phyloP scores from a whole-genome alignment of 2,329 filamentous ascomycete genomes.

The Nakataea oryzae region DNA sequence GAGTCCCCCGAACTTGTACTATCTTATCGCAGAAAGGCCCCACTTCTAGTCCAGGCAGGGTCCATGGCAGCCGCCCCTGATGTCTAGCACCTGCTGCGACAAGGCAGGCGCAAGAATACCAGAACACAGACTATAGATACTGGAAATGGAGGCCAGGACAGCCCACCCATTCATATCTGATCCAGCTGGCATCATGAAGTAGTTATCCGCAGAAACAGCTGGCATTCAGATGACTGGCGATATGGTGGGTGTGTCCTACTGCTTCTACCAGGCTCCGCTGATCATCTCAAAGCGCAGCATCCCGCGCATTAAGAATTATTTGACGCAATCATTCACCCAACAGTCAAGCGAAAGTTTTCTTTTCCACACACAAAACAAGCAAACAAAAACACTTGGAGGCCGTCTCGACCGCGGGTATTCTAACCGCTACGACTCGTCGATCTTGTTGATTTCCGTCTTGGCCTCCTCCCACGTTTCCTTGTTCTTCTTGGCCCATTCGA shows the following conservation, averaged over 20 bases:
- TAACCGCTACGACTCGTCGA: constrained; percentile 45
- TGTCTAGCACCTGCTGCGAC: too few relatives aligned
- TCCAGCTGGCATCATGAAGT: too few relatives aligned
- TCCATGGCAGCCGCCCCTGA: too few relatives aligned
- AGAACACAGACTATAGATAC: too few relatives aligned
- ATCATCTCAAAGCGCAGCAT: neutral
- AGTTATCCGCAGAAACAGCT: neutral
- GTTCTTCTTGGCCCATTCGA: constrained; percentile 89
- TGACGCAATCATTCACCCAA: neutral
- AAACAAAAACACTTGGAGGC: neutral
- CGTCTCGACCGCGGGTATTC: neutral
- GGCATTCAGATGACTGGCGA: neutral
- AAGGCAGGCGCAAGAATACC: too few relatives aligned
- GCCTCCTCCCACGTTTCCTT: constrained; percentile 91
- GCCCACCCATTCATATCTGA: neutral
- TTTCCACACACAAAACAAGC: neutral
- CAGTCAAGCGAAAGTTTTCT: neutral
- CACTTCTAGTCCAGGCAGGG: too few relatives aligned
- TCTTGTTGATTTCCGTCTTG: constrained; percentile 77
- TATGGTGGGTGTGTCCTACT: neutral
- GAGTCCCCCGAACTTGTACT: neutral
- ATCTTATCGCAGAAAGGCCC: neutral
- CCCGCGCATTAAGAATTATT: neutral
- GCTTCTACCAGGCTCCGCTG: neutral
- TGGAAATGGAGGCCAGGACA: too few relatives aligned